Conservation (phyloP, 805 yeast genomes). For the Yarrowia sp. region DNA sequence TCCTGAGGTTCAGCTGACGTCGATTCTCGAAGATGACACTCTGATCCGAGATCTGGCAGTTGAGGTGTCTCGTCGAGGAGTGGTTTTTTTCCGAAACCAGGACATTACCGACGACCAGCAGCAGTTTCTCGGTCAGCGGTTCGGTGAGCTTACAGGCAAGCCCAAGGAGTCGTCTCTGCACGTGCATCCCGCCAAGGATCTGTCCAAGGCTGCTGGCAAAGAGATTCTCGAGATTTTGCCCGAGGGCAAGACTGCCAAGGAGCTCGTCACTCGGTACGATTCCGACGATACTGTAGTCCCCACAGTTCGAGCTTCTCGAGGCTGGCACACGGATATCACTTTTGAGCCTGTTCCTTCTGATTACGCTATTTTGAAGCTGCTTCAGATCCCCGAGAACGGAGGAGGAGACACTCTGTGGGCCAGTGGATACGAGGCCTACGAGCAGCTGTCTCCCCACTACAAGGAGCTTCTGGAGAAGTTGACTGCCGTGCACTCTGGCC, state of each 20-base stretch:
- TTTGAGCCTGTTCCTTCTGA: conserved; percentile 65
- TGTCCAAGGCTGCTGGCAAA: conserved; percentile 52
- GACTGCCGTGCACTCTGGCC: conserved; percentile 65
- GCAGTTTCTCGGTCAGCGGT: conserved; percentile 5
- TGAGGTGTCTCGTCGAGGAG: conserved; percentile 21
- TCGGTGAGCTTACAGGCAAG: conserved; percentile 15
- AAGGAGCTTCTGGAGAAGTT: conserved; percentile 60
- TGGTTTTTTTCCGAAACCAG: conserved; percentile 28
- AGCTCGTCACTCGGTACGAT: neutral
- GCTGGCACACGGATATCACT: conserved; percentile 61
- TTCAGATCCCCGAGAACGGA: conserved; percentile 64
- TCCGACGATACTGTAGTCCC: neutral
- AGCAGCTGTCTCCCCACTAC: conserved; percentile 66
- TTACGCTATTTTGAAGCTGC: conserved; percentile 56
- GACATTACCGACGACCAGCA: conserved; percentile 22
- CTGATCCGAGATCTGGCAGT: conserved; percentile 44
- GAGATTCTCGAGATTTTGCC: conserved; percentile 69
- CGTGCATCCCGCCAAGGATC: conserved; percentile 29
- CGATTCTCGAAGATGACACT: conserved; percentile 45
- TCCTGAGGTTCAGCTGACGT: conserved; percentile 44
- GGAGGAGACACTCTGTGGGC: conserved; percentile 70
- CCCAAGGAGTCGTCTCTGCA: conserved; percentile 15
- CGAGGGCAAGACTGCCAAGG: conserved; percentile 45
- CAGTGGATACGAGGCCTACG: conserved; percentile 67
- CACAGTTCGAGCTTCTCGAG: conserved; percentile 8